phyloP scores from a whole-genome alignment of 345 rosid genomes.

The Corymbia maculata region DNA sequence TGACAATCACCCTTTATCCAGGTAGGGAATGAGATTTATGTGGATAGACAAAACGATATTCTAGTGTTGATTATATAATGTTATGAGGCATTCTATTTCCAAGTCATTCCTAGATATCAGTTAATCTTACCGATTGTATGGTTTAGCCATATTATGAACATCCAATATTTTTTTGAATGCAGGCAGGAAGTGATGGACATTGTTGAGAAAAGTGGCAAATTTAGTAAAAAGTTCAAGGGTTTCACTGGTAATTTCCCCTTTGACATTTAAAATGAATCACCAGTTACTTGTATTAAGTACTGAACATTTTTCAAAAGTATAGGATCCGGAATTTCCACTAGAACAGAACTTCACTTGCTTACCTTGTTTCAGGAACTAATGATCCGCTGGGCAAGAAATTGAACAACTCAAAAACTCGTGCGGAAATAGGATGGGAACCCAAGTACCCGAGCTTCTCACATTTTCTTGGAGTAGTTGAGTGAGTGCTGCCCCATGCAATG shows the following conservation, averaged over 20 bases:
- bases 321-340: neutral
- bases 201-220: conserved; percentile 70
- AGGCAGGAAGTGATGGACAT: conserved; percentile 95
- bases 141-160: neutral
- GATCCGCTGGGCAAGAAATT: conserved; percentile 84
- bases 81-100: neutral
- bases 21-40: conserved; percentile 22
- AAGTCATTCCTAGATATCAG: neutral
- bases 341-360: neutral
- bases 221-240: conserved; percentile 49
- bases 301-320: neutral
- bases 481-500: neutral
- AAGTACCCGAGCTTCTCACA: conserved; percentile 74
- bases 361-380: conserved; percentile 51
- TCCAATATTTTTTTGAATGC: neutral
- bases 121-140: neutral
- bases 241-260: conserved; percentile 52
- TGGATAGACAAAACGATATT: neutral
- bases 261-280: neutral
- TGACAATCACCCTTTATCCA: conserved; percentile 90
- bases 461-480: conserved; percentile 49
- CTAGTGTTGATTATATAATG: neutral
- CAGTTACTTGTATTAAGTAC: neutral
- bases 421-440: conserved; percentile 86
- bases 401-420: conserved; percentile 67